These are phyloP conservation scores for Ogataea angusta DNA, from an alignment of 805 yeast species.

Conservation along the genomic window DNA sequence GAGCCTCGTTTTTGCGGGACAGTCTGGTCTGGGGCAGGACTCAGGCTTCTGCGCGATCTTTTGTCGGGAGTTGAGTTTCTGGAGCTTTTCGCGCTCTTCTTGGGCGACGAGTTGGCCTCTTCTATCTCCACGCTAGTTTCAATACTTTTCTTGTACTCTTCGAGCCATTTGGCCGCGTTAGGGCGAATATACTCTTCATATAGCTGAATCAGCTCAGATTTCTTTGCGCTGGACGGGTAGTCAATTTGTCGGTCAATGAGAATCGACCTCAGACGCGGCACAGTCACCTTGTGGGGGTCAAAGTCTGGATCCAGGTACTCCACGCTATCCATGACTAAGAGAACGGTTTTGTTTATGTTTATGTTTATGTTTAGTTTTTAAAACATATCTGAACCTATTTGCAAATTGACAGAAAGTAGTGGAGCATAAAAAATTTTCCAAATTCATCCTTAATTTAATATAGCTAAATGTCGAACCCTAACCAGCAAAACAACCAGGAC, in stretches of 20 bases:
- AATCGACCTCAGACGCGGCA: conserved; percentile 67
- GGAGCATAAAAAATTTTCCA: conserved; percentile 9
- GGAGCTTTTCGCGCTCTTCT: conserved; percentile 1
- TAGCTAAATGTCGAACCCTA: conserved; percentile 27
- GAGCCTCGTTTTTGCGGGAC: conserved; percentile 21
- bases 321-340: conserved; percentile 31
- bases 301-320: conserved; percentile 46
- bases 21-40: conserved; percentile 10
- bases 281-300: conserved; percentile 61
- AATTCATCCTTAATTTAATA: conserved; percentile 2
- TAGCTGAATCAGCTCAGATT: conserved; percentile 58
- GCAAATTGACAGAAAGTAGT: conserved; percentile 10
- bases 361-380: conserved; percentile 13
- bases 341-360: conserved; percentile 3
- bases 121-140: conserved; percentile 8
- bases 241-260: conserved; percentile 60
- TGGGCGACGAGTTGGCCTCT: background rate
- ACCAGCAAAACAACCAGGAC: conserved; percentile 39
- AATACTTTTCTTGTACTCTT: conserved; percentile 21
- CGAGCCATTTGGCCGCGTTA: conserved; percentile 40
- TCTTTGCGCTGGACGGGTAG: conserved; percentile 63
- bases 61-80: conserved; percentile 2
- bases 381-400: conserved; percentile 1
- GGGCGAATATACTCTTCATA: conserved; percentile 55
- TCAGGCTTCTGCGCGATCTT: background rate